These are phyloP conservation scores for Phytophthora megakarya DNA, from an alignment of 352 stramenopile genomes.

Conservation along the genomic window DNA sequence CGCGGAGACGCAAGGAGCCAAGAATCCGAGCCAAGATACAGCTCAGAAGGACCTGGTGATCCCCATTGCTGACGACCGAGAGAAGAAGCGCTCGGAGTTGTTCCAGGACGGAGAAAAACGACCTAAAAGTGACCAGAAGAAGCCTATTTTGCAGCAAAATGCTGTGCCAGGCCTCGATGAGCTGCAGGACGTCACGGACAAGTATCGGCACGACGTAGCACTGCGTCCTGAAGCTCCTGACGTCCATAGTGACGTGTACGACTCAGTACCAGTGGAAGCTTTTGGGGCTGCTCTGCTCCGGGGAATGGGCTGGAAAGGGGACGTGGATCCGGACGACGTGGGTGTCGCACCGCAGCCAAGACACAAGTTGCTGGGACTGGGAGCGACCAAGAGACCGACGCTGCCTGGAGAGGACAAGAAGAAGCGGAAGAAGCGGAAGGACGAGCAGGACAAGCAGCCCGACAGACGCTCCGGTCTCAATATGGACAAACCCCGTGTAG, in stretches of 20 bases:
- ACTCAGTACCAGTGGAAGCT: conserved; percentile 91
- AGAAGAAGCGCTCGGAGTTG: conserved; percentile 41
- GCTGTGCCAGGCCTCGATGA: conserved; percentile 66
- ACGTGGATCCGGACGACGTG: conserved; percentile 49
- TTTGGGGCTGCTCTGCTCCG: conserved; percentile 96
- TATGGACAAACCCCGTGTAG: conserved; percentile 3
- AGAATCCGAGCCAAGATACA: background rate
- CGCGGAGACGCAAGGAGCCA: conserved; percentile 35
- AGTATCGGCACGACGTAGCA: conserved; percentile 85
- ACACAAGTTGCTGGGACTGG: conserved; percentile 92
- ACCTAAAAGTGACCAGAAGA: conserved; percentile 24
- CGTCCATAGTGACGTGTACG: conserved; percentile 86
- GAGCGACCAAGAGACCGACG: conserved; percentile 80
- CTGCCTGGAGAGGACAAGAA: conserved; percentile 54
- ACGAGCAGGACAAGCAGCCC: conserved; percentile 4
- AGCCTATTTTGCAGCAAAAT: conserved; percentile 80
- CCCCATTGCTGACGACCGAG: conserved; percentile 33
- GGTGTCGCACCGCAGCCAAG: conserved; percentile 67
- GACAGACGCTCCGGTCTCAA: conserved; percentile 22
- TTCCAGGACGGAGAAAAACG: conserved; percentile 41
- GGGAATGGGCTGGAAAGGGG: conserved; percentile 97
- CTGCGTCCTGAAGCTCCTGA: conserved; percentile 80
- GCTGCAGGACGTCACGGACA: conserved; percentile 75
- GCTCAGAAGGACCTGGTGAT: conserved; percentile 55
- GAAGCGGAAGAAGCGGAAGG: conserved; percentile 36